Base-by-base conservation (phyloP, 306 rosid genomes). In the Acacia acuminata region DNA sequence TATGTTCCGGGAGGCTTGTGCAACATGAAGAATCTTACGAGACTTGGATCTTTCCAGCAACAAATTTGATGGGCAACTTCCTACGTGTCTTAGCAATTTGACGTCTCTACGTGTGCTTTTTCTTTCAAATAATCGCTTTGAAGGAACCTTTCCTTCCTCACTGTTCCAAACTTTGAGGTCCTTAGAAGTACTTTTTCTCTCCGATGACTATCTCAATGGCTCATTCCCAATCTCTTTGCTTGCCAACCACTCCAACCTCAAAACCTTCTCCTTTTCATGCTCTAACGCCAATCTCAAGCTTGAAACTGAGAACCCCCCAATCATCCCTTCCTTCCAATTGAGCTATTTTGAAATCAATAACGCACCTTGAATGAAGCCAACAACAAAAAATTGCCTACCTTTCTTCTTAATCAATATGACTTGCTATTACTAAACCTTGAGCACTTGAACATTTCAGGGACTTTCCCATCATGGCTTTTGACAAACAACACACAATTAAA, bases 261-360 rank as follows among this genome's bases (percentile, higher is more conserved):
- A 69, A 56, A 0, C 22, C 20, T 1, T 84, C 66, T 2, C 0
- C 0, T 22, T 80, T 43, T 0, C 1, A 2, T 14, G 77, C 50
- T 17, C 14, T 10, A 17, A 47, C 4, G 5, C 32, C 17, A 45
- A 79, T 8, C 8, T 84, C 14, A 63, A 83, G 56, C 2, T 80
- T 25, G 87, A 84, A 69, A 79, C 84, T 5, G 84, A 79, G 82
- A 73, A 68, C 7, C 80, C 81, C 0, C 71, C 75, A 0, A 67
- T 77, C 53, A 2, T 51, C 5, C 87, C 86, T 27, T 71, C 72
- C 2, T 83, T 83, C 80, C 77, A 79, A 3, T 60, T 84, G 43
- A 75, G 34, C 60, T 0, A 34, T 27, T n/a, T 79, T 0, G 0
- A 0, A 1, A 16, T 83, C 38, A 0, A 0, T 0, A 79, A 68